phyloP scores from a whole-genome alignment of 805 yeast genomes.

The Maudiozyma pseudohumilis region DNA sequence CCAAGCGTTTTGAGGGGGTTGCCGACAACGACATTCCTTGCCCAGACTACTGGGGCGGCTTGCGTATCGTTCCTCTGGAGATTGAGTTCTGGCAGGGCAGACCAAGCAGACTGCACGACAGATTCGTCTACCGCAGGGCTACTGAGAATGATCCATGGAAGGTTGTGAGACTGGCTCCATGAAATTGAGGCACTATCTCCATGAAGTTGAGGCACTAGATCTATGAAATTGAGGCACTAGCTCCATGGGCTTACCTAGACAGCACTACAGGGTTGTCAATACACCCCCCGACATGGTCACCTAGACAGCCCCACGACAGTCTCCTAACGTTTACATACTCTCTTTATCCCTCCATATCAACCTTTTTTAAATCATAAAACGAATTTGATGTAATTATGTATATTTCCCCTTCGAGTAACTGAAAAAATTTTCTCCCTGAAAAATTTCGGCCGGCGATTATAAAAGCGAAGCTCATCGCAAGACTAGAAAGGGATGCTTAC shows the following conservation, averaged over 20 bases:
- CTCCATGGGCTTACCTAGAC: conserved; percentile 42
- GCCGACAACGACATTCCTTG: conserved; percentile 57
- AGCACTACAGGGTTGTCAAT: too few relatives aligned
- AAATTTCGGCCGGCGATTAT: too few relatives aligned
- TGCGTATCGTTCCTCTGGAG: conserved; percentile 77
- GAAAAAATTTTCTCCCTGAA: too few relatives aligned
- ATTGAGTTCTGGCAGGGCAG: conserved; percentile 98
- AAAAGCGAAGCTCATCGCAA: too few relatives aligned
- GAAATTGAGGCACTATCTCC: conserved; percentile 33
- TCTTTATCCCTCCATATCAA: not conserved
- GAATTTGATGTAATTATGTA: too few relatives aligned
- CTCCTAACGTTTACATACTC: not conserved
- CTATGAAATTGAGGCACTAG: conserved; percentile 45
- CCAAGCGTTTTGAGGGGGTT: conserved; percentile 46
- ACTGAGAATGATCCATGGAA: conserved; percentile 47
- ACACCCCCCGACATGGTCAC: not conserved
- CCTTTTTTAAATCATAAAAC: too few relatives aligned
- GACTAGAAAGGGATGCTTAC: too few relatives aligned
- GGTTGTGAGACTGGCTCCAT: conserved; percentile 65
- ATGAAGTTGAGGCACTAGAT: conserved; percentile 63
- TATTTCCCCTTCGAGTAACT: too few relatives aligned
- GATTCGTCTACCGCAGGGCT: conserved; percentile 62
- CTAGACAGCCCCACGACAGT: not conserved
- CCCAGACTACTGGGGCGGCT: conserved; percentile 95
- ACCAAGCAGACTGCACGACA: conserved; percentile 78